Percentiles rank a stretch among this genome's conserved stretches.
Conservation (phyloP, 192 early-diverging fungal genomes). For the Backusella macrospora region DNA sequence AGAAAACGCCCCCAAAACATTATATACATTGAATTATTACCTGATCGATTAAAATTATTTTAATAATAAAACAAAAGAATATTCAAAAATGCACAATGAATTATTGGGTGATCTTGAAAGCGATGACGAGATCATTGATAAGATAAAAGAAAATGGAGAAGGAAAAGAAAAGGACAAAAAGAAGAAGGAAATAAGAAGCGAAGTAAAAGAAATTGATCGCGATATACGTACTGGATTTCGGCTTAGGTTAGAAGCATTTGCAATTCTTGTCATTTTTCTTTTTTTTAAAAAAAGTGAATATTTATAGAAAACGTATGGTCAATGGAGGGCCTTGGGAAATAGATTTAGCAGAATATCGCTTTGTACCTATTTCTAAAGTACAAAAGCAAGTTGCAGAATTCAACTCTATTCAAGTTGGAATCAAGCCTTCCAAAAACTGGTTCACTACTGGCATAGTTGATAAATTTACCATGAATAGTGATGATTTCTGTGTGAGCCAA, state of each 20-base stretch:
- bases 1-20: neutral
- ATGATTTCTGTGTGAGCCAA: constrained; percentile 15
- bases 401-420: constrained; percentile 25
- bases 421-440: constrained; percentile 21
- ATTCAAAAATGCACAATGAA: neutral
- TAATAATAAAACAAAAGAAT: too few relatives aligned
- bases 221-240: constrained; percentile 5
- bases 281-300: neutral
- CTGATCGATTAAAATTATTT: too few relatives aligned
- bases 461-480: neutral
- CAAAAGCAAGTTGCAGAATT: neutral
- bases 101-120: neutral
- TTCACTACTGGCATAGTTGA: constrained; percentile 24
- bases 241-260: neutral
- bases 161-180: neutral
- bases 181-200: neutral
- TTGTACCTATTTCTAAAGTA: neutral
- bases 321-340: neutral
- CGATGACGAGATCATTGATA: neutral
- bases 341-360: neutral
- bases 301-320: neutral
- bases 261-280: too few relatives aligned
- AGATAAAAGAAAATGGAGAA: neutral
- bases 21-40: too few relatives aligned
- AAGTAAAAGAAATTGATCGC: neutral